A percentile compares a stretch with the other conserved stretches of the same genome.
These are phyloP conservation scores for Pholiota microspora DNA, from an alignment of 768 basidiomycete genomes.

Conservation along the genomic window DNA sequence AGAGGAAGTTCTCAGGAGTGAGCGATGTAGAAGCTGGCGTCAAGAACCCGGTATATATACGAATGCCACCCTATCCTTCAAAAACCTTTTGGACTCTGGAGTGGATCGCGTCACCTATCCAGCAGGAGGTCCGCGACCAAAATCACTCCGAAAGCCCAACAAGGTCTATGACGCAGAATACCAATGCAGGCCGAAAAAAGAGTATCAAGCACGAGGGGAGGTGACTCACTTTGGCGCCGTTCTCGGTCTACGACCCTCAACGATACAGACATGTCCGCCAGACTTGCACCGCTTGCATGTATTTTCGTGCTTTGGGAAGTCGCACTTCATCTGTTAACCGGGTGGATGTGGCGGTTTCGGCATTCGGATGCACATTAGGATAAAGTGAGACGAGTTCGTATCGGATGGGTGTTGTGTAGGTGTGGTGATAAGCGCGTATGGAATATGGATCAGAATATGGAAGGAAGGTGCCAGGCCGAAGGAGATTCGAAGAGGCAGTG, in stretches of 20 bases:
- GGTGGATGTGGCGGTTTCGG: conserved; percentile 7
- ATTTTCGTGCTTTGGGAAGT: conserved; percentile 68
- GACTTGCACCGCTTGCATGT: conserved; percentile 78
- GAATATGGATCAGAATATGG: not conserved
- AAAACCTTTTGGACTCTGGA: not conserved
- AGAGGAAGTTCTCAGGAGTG: not conserved
- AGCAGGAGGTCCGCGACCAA: conserved; percentile 1
- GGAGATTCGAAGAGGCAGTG: not conserved
- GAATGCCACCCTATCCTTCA: conserved; percentile 10
- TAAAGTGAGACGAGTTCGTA: not conserved
- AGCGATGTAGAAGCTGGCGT: conserved; percentile 4
- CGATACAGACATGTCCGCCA: conserved; percentile 75
- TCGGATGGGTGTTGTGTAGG: conserved; percentile 2
- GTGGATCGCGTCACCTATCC: not conserved
- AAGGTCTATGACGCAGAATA: conserved; percentile 8
- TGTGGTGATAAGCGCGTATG: conserved; percentile 13
- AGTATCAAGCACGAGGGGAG: conserved; percentile 8
- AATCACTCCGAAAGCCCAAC: conserved; percentile 1
- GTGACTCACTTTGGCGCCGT: conserved; percentile 77
- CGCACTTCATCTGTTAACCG: conserved; percentile 77
- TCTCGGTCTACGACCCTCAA: conserved; percentile 78
- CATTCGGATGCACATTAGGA: conserved; percentile 1
- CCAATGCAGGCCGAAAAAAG: conserved; percentile 19
- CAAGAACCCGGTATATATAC: conserved; percentile 13
- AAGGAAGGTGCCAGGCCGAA: not conserved